Percentiles rank a stretch among this genome's conserved stretches.
Evolutionary conservation across 257 asterid genomes (phyloP).

Genomic region (Solanum chilense): DNA sequence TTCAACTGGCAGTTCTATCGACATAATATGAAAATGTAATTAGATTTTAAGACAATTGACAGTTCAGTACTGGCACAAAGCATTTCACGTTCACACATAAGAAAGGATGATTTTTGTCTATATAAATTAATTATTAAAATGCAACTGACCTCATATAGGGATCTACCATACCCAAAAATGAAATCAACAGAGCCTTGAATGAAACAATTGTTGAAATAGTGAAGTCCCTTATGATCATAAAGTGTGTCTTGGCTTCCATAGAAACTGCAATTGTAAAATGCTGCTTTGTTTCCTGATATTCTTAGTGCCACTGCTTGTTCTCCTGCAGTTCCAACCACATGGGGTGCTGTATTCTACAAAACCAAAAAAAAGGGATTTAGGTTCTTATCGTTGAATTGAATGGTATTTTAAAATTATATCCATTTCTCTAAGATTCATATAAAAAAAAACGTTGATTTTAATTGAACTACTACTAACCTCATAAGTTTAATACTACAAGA

Average conservation of each 20-base stretch:
- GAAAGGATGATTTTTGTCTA: too few species aligned
- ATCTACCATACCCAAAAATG: slow-evolving; percentile 62
- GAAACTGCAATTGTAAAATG: slow-evolving; percentile 54
- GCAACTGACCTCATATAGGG: slow-evolving; percentile 38
- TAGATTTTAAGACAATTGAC: not conserved
- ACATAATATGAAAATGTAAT: not conserved
- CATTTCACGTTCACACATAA: not conserved
- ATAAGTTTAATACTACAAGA: too few species aligned
- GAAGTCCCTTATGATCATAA: slow-evolving; percentile 52
- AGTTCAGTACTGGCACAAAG: not conserved
- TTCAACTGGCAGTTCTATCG: slow-evolving; percentile 42
- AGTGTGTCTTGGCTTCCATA: slow-evolving; percentile 74
- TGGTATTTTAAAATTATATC: not conserved
- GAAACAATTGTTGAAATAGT: slow-evolving; percentile 64
- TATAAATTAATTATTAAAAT: too few species aligned
- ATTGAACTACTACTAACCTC: too few species aligned
- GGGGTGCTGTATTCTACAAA: slow-evolving; percentile 50
- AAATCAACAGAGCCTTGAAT: slow-evolving; percentile 84
- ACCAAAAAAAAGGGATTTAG: not conserved
- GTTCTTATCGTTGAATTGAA: not conserved
- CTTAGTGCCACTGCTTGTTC: slow-evolving; percentile 57
- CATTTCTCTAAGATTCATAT: not conserved
- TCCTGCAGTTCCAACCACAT: slow-evolving; percentile 26
- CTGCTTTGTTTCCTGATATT: slow-evolving; percentile 34
- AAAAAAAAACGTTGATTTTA: not conserved